Percentiles rank a stretch among this genome's conserved stretches.
These are phyloP conservation scores for Diutina rugosa DNA, from an alignment of 1,139 yeast genomes.

Conservation along the genomic window DNA sequence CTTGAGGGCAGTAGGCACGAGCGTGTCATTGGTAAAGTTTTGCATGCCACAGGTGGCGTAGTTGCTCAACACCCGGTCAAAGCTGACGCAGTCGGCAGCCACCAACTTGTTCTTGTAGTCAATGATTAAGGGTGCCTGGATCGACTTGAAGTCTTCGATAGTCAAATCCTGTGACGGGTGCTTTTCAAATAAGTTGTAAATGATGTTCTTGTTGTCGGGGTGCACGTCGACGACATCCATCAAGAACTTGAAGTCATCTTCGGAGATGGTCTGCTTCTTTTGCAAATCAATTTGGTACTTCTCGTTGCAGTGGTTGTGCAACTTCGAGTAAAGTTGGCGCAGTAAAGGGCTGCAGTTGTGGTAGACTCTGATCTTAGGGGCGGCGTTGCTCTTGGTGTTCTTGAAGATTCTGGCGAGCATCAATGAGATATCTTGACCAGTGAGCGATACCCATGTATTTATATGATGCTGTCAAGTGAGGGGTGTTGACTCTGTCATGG, in stretches of 20 bases:
- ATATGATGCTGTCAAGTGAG: not conserved
- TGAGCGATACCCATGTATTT: not conserved
- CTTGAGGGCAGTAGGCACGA: not conserved
- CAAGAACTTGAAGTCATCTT: conserved; percentile 1
- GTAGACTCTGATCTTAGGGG: conserved; percentile 1
- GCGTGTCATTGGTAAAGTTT: not conserved
- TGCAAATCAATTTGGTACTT: not conserved
- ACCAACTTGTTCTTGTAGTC: conserved; percentile 1
- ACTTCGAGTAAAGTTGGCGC: not conserved
- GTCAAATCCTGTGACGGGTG: not conserved
- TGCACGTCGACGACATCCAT: not conserved
- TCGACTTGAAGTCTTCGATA: not conserved
- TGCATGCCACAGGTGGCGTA: conserved; percentile 1
- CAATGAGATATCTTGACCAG: not conserved
- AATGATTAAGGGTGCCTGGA: not conserved
- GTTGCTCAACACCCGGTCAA: conserved; percentile 1
- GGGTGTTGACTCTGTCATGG: not conserved
- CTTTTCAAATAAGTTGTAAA: not conserved
- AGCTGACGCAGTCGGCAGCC: not conserved
- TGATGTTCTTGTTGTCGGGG: not conserved
- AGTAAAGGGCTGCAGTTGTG: conserved; percentile 1
- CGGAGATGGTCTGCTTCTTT: not conserved
- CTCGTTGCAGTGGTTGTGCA: conserved; percentile 1
- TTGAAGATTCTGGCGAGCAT: not conserved
- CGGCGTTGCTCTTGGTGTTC: not conserved